Conservation (phyloP, 1,284 basidiomycete species). For the Trametes sp. region DNA sequence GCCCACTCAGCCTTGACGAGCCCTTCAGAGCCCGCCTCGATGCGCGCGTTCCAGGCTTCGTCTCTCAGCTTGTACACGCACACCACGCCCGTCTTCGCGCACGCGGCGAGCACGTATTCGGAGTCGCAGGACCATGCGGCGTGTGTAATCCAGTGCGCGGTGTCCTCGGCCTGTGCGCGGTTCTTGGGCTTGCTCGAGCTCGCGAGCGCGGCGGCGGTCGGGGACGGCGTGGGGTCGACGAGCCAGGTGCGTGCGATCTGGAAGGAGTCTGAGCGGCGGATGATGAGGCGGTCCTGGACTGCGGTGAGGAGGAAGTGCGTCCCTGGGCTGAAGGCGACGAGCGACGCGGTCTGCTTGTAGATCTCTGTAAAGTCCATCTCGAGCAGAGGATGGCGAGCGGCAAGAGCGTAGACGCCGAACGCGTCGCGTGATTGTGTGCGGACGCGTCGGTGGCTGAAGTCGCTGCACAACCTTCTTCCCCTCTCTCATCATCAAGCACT, state of each 20-base stretch:
- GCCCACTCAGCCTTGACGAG: slow-evolving; percentile 87
- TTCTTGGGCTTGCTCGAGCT: slow-evolving; percentile 35
- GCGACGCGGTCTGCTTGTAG: slow-evolving; percentile 72
- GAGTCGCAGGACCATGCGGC: slow-evolving; percentile 86
- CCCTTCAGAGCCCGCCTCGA: slow-evolving; percentile 84
- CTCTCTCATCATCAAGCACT: neutral
- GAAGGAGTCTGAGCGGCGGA: slow-evolving; percentile 79
- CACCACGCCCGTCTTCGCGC: slow-evolving; percentile 67
- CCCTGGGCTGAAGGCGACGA: slow-evolving; percentile 77
- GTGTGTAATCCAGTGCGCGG: slow-evolving; percentile 63
- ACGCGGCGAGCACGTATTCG: slow-evolving; percentile 80
- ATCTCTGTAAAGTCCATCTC: slow-evolving; percentile 77
- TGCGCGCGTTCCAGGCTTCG: slow-evolving; percentile 74
- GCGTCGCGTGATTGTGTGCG: neutral
- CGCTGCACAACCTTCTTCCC: neutral
- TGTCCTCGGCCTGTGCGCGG: slow-evolving; percentile 9
- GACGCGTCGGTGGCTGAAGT: slow-evolving; percentile 4
- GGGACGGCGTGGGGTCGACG: slow-evolving; percentile 56
- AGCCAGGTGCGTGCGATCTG: slow-evolving; percentile 79
- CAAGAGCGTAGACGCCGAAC: neutral
- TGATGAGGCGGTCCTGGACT: slow-evolving; percentile 73
- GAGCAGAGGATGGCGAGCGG: neutral
- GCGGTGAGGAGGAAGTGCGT: slow-evolving; percentile 79
- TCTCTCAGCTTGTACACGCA: slow-evolving; percentile 78
- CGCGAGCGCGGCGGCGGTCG: slow-evolving; percentile 44